Base-by-base conservation (phyloP, 306 rosid species). In the Malus sieversii region DNA sequence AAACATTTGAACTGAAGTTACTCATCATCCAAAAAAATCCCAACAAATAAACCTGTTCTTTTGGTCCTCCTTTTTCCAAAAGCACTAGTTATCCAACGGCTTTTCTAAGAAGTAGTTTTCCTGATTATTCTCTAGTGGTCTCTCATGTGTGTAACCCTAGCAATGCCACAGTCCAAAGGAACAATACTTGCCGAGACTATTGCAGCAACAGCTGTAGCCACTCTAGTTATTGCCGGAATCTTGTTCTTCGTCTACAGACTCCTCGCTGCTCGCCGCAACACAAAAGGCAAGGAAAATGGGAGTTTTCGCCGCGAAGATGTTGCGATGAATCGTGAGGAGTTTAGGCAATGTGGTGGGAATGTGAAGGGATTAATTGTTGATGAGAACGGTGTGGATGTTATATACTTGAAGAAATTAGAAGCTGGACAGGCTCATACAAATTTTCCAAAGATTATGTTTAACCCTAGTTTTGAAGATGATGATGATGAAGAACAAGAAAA, bases 401-500 rank as follows among this genome's bases (percentile, higher is more conserved):
- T 90, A 67, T 83, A 87, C 48, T 74, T 74, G 85, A 76, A 76
- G 79, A 85, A 82, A 65, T 80, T 69, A 29, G 87, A 88, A 82
- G 84, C 78, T 18, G 89, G 85, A 18, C 76, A 84, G 40, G 33
- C 71, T 79, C 57, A 65, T 68, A 44, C 71, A 16, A 73, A 75
- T 48, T 76, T 84, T 75, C 83, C 85, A 12, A 80, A 82, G 58
- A 75, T 79, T 20, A 79, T 82, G 45, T 76, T 67, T n/a, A 86
- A 90, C 79, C 90, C 88, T 2, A 88, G 92, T 78, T 85, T 10
- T 73, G 85, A 83, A 73, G 86, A 82, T 10, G 78, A 80, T 14
- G 57, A 14, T 51, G 57, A 69, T 22, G 81, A 61, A 14, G 80
- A 80, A 59, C 82, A 84, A 63, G 86, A 86, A 70, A 86, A 84